Base-by-base conservation (phyloP, 768 basidiomycete genomes). In the Trametes maxima region DNA sequence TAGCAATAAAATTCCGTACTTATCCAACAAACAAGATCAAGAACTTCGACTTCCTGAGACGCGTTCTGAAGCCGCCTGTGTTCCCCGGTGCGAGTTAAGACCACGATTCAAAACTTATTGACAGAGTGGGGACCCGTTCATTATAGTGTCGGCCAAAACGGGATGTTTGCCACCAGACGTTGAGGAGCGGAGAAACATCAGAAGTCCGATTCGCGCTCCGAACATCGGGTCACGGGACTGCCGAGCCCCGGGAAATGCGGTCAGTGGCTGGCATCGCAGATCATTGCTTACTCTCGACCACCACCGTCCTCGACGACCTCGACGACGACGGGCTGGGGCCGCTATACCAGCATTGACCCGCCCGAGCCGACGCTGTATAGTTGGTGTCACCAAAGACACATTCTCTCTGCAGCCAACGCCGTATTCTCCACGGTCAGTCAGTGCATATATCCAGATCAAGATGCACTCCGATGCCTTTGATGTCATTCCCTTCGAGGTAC, bases 401-500 rank as follows among this genome's bases (percentile, higher is more conserved):
- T 24, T 3, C 45, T 13, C 45, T 19, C 8, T 13, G 6, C 21
- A 46, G 21, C 5, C 19, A 24, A 22, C 10, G 5, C 11, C 12
- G 14, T 13, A n/a, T 2, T n/a, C 17, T 21, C 36, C 39, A 22
- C 21, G 13, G 37, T 7, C n/a, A 19, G 46, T 36, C 19, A 40
- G 43, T 49, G 56, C 56, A 49, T 33, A 57, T 11, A 37, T 28
- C 48, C 48, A 62, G 60, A 62, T 62, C 62, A 59, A 55, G 62
- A 72, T 72, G 68, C 71, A 70, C 63, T 85, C 87, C 44, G 88
- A 90, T 73, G 84, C 90, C 19, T 94, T 94, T 73, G 92, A 94
- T 78, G 88, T 92, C 63, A 92, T 94, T 72, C 92, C 92, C 39
- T 94, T 81, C 78, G 88, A 90, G 77, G 92, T 89, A 52, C 57